These are phyloP conservation scores for Brassica balearica DNA, from an alignment of 441 rosid genomes.

Conservation along the genomic window DNA sequence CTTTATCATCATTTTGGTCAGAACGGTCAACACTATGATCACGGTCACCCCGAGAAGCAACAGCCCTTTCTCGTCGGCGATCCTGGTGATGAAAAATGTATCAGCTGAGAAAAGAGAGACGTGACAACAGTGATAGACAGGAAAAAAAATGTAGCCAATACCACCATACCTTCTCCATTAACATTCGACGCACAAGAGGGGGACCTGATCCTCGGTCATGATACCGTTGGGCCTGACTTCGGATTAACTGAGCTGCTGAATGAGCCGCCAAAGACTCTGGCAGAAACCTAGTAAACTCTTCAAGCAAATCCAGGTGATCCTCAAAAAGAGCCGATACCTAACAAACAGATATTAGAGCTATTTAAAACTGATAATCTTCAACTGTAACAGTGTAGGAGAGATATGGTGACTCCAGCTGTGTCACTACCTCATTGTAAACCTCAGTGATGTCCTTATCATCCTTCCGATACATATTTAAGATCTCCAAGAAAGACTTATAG, in stretches of 20 bases:
- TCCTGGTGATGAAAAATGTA: constrained; percentile 53
- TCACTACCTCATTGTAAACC: constrained; percentile 78
- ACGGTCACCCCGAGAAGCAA: constrained; percentile 61
- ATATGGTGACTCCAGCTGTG: constrained; percentile 11
- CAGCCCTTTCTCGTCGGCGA: constrained; percentile 64
- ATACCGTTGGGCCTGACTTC: constrained; percentile 56
- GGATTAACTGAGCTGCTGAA: constrained; percentile 51
- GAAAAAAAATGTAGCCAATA: not conserved
- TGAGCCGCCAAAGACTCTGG: constrained; percentile 70
- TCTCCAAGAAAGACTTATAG: constrained; percentile 82
- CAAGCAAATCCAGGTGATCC: constrained; percentile 81
- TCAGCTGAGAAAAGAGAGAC: constrained; percentile 29
- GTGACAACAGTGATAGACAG: not conserved
- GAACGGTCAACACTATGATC: constrained; percentile 73
- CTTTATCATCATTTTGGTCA: constrained; percentile 64
- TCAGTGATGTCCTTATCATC: constrained; percentile 89
- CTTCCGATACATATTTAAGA: constrained; percentile 84
- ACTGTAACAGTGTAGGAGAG: constrained; percentile 17
- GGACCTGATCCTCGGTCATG: constrained; percentile 58
- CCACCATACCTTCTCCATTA: constrained; percentile 62
- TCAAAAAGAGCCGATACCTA: constrained; percentile 85
- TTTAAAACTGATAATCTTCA: not conserved
- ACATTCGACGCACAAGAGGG: constrained; percentile 58
- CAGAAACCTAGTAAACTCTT: constrained; percentile 83
- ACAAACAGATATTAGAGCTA: constrained; percentile 8